These are phyloP conservation scores for Pseudogymnoascus destructans DNA, from an alignment of 2,329 filamentous ascomycete species.

Conservation along the genomic window DNA sequence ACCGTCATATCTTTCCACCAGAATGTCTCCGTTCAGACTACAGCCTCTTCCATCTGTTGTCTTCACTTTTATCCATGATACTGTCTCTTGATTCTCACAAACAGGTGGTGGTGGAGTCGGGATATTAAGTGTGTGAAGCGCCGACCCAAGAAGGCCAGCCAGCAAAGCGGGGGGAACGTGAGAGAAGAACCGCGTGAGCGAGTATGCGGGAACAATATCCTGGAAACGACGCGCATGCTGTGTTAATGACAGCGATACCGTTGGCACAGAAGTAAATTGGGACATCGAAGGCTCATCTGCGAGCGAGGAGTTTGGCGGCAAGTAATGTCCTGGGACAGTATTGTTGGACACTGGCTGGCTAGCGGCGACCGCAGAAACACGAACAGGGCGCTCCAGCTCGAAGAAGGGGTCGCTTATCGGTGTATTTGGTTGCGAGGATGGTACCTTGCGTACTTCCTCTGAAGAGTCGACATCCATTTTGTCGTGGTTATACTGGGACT, in stretches of 20 bases:
- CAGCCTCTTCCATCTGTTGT: constrained; percentile 61
- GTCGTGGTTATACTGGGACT: constrained; percentile 28
- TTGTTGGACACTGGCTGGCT: constrained; percentile 33
- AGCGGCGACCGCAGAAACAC: constrained; percentile 32
- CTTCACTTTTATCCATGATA: constrained; percentile 50
- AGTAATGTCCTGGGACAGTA: background rate
- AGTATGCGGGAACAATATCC: constrained; percentile 80
- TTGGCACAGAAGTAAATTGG: constrained; percentile 71
- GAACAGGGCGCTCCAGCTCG: constrained; percentile 71
- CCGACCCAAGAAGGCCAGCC: constrained; percentile 65
- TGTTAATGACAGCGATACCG: constrained; percentile 71
- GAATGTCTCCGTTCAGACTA: constrained; percentile 59
- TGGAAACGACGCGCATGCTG: constrained; percentile 79
- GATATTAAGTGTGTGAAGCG: constrained; percentile 74
- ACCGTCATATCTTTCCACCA: constrained; percentile 53
- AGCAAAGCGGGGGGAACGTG: constrained; percentile 62
- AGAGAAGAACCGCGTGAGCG: constrained; percentile 86
- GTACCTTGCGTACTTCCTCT: constrained; percentile 38
- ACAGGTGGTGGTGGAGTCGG: constrained; percentile 41
- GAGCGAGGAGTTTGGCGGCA: constrained; percentile 37
- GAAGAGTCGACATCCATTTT: constrained; percentile 57
- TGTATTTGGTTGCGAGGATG: constrained; percentile 76
- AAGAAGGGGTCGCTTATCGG: constrained; percentile 62
- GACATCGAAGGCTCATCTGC: constrained; percentile 75
- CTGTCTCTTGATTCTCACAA: constrained; percentile 36